phyloP scores from a whole-genome alignment of 805 yeast species.

The Saturnispora gosingensis region DNA sequence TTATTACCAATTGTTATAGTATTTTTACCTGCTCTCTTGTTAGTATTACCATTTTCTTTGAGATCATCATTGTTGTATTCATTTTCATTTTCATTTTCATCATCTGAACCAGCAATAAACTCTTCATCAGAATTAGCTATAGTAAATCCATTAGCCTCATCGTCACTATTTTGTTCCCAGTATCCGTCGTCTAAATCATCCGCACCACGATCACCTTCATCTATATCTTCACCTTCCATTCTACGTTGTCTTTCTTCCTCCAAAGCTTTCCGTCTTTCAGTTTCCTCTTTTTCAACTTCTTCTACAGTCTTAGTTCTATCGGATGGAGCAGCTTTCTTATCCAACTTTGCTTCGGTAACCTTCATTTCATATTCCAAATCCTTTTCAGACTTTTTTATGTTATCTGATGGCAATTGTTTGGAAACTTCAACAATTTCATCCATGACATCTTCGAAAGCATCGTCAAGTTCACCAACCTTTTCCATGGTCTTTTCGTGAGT shows the following conservation, averaged over 20 bases:
- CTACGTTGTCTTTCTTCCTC: slow-evolving; percentile 63
- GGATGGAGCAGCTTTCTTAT: slow-evolving; percentile 71
- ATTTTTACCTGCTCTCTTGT: slow-evolving; percentile 9
- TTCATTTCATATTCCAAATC: slow-evolving; percentile 51
- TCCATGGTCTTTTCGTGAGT: slow-evolving; percentile 51
- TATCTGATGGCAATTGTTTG: slow-evolving; percentile 22
- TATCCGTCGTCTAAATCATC: slow-evolving; percentile 65
- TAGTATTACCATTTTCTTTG: slow-evolving; percentile 8
- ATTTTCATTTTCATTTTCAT: slow-evolving; percentile 27
- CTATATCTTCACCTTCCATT: slow-evolving; percentile 53
- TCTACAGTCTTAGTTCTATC: slow-evolving; percentile 75
- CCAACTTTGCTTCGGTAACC: slow-evolving; percentile 58
- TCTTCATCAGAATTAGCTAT: slow-evolving; percentile 36
- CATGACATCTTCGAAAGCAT: slow-evolving; percentile 64
- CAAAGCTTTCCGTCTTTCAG: slow-evolving; percentile 48
- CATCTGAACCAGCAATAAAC: slow-evolving; percentile 28
- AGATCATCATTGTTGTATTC: slow-evolving; percentile 20
- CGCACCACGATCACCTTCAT: slow-evolving; percentile 37
- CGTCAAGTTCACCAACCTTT: slow-evolving; percentile 60
- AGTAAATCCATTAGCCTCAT: slow-evolving; percentile 35
- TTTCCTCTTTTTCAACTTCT: slow-evolving; percentile 52
- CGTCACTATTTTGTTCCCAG: slow-evolving; percentile 50
- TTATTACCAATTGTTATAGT: slow-evolving; percentile 29
- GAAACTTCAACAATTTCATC: slow-evolving; percentile 24
- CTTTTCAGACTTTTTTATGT: slow-evolving; percentile 30